Evolutionary conservation across 2,329 filamentous ascomycete genomes (phyloP).

Genomic region (Phoma herbarum): DNA sequence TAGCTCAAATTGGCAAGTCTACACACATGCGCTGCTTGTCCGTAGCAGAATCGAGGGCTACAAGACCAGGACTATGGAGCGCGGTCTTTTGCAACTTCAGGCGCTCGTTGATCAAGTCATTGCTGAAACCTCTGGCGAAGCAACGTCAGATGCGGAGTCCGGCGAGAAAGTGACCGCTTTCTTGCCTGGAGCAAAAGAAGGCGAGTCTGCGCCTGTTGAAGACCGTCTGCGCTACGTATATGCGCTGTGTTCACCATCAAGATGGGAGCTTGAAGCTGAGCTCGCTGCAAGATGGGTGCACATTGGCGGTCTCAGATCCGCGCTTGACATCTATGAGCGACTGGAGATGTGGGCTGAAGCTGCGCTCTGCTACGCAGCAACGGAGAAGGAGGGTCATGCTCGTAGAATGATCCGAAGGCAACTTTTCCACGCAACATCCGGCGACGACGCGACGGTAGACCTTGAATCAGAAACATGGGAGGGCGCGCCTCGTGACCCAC

Average conservation of each 20-base stretch:
- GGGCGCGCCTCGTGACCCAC: slow-evolving; percentile 73
- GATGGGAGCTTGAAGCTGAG: slow-evolving; percentile 95
- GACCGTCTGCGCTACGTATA: slow-evolving; percentile 86
- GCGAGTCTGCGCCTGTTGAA: slow-evolving; percentile 79
- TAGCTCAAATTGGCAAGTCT: slow-evolving; percentile 96
- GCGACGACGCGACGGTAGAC: slow-evolving; percentile 49
- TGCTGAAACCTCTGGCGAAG: slow-evolving; percentile 72
- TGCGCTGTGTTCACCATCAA: slow-evolving; percentile 80
- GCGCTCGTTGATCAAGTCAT: slow-evolving; percentile 95
- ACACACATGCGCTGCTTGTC: slow-evolving; percentile 90
- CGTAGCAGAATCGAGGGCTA: slow-evolving; percentile 90
- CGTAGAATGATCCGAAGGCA: slow-evolving; percentile 78
- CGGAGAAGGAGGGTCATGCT: slow-evolving; percentile 84
- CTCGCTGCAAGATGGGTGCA: slow-evolving; percentile 91
- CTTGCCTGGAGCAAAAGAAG: slow-evolving; percentile 76
- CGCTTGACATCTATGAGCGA: slow-evolving; percentile 94
- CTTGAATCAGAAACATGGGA: slow-evolving; percentile 64
- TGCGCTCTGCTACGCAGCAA: slow-evolving; percentile 84
- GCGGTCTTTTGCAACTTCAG: slow-evolving; percentile 90
- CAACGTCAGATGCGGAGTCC: slow-evolving; percentile 37
- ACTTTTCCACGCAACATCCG: slow-evolving; percentile 72
- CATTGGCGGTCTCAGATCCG: slow-evolving; percentile 86
- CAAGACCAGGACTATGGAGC: slow-evolving; percentile 84
- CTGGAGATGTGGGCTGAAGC: slow-evolving; percentile 95
- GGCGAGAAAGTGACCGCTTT: slow-evolving; percentile 73